Percentiles rank a stretch among this genome's conserved stretches.
phyloP scores from a whole-genome alignment of 352 stramenopile species.

The Phytophthora lateralis region DNA sequence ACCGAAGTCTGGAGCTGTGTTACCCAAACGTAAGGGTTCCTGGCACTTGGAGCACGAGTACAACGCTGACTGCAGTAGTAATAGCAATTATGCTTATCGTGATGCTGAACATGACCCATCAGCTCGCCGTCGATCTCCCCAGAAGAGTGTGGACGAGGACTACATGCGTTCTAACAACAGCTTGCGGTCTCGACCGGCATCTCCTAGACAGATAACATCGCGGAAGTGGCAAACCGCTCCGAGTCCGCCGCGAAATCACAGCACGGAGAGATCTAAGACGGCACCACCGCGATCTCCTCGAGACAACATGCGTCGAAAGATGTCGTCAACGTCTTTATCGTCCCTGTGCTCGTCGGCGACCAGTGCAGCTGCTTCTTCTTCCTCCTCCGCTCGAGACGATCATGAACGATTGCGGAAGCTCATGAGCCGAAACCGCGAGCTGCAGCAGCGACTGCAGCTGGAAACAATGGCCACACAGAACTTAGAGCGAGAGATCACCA shows the following conservation, averaged over 20 bases:
- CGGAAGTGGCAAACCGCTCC: conserved; percentile 18
- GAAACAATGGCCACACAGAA: conserved; percentile 74
- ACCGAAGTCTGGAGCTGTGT: conserved; percentile 7
- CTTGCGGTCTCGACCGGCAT: conserved; percentile 8
- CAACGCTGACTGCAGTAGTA: conserved; percentile 16
- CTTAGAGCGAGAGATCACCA: conserved; percentile 74
- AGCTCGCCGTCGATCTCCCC: conserved; percentile 8
- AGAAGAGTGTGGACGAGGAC: conserved; percentile 9
- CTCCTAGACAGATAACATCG: conserved; percentile 17
- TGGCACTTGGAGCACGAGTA: conserved; percentile 28
- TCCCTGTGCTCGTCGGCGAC: conserved; percentile 33
- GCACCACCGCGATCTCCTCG: conserved; percentile 13
- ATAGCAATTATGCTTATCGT: conserved; percentile 13
- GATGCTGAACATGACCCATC: conserved; percentile 2
- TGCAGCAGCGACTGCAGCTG: conserved; percentile 76
- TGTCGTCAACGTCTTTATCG: conserved; percentile 42
- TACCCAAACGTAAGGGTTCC: conserved; percentile 9
- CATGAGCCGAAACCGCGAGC: conserved; percentile 79
- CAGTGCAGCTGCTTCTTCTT: conserved; percentile 27
- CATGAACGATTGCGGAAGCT: conserved; percentile 73
- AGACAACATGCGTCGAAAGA: conserved; percentile 22
- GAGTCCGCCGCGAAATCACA: conserved; percentile 16
- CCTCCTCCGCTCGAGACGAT: conserved; percentile 39
- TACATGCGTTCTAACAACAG: conserved; percentile 7
- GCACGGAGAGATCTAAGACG: conserved; percentile 3